Percentiles rank a stretch among this genome's conserved stretches.
These are phyloP conservation scores for Aspergillus candidus DNA, from an alignment of 2,329 filamentous ascomycete genomes.

Conservation along the genomic window DNA sequence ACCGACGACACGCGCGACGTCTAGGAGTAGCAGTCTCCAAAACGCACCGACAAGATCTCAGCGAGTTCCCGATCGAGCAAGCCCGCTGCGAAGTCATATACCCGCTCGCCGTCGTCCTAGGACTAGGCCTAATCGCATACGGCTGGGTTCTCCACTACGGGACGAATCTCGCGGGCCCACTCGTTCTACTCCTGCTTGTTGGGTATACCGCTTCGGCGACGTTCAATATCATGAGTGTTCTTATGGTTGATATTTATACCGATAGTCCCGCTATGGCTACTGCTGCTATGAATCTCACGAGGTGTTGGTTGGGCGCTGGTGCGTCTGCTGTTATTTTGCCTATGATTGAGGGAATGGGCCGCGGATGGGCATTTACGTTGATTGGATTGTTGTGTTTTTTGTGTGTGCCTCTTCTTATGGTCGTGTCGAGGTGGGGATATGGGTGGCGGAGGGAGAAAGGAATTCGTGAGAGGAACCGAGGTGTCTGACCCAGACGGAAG, in stretches of 20 bases:
- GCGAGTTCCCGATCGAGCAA: constrained; percentile 46
- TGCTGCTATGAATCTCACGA: constrained; percentile 19
- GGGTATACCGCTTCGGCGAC: constrained; percentile 27
- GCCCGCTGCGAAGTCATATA: constrained; percentile 30
- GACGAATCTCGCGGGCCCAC: constrained; percentile 26
- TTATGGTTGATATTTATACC: constrained; percentile 38
- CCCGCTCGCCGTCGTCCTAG: constrained; percentile 23
- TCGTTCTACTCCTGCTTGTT: constrained; percentile 31
- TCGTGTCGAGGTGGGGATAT: constrained; percentile 15
- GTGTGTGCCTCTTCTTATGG: constrained; percentile 18
- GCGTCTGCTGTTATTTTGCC: constrained; percentile 16
- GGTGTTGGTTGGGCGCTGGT: constrained; percentile 20
- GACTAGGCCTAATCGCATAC: constrained; percentile 26
- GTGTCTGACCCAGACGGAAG: too few relatives aligned
- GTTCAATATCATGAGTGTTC: constrained; percentile 38
- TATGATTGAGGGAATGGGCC: constrained; percentile 18
- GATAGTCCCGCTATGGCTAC: constrained; percentile 16
- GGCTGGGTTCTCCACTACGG: constrained; percentile 35
- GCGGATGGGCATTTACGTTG: constrained; percentile 21
- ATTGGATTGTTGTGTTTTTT: constrained; percentile 17
- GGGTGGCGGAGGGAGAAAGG: constrained; percentile 6
- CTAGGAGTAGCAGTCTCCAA: constrained; percentile 40
- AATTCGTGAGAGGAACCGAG: too few relatives aligned
- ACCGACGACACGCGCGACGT: constrained; percentile 51
- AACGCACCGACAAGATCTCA: constrained; percentile 47